Conservation (phyloP, 768 basidiomycete genomes). For the Astraeus odoratus region DNA sequence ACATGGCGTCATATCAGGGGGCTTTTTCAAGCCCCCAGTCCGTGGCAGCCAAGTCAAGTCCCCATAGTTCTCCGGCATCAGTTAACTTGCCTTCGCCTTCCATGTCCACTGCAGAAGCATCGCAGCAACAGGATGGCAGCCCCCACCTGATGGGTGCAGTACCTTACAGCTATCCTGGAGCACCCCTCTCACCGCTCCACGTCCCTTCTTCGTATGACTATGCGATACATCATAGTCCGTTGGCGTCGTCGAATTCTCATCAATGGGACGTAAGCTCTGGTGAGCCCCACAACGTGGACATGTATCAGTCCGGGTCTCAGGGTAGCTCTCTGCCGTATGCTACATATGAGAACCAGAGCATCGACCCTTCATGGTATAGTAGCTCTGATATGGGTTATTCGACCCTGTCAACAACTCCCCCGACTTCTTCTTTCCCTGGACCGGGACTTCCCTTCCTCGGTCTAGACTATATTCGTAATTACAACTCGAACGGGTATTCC, state of each 20-base stretch:
- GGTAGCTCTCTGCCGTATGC: constrained; percentile 33
- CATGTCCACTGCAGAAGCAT: constrained; percentile 42
- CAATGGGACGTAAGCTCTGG: constrained; percentile 42
- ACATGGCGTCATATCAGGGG: constrained; percentile 39
- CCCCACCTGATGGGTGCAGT: constrained; percentile 43
- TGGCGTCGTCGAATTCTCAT: constrained; percentile 19
- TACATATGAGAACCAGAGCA: constrained; percentile 36
- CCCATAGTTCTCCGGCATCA: constrained; percentile 73
- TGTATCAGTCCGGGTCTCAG: constrained; percentile 37
- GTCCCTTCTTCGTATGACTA: constrained; percentile 55
- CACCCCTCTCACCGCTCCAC: constrained; percentile 47
- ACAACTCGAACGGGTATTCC: constrained; percentile 41
- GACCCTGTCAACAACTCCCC: constrained; percentile 50
- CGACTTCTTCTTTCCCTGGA: constrained; percentile 58
- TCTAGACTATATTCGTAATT: constrained; percentile 78
- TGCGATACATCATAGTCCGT: constrained; percentile 28
- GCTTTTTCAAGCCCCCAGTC: constrained; percentile 51
- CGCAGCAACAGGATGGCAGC: constrained; percentile 43
- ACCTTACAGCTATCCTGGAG: constrained; percentile 35
- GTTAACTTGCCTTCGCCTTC: constrained; percentile 66
- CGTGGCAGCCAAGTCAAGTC: constrained; percentile 41
- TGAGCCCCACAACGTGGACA: constrained; percentile 34
- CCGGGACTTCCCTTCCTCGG: constrained; percentile 80
- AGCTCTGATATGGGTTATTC: constrained; percentile 31
- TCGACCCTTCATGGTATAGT: constrained; percentile 33